Evolutionary conservation across 202 grass and related monocot species (phyloP), one percentile per base, ranked within the genome.

Genomic region (Sporobolus alterniflorus): DNA sequence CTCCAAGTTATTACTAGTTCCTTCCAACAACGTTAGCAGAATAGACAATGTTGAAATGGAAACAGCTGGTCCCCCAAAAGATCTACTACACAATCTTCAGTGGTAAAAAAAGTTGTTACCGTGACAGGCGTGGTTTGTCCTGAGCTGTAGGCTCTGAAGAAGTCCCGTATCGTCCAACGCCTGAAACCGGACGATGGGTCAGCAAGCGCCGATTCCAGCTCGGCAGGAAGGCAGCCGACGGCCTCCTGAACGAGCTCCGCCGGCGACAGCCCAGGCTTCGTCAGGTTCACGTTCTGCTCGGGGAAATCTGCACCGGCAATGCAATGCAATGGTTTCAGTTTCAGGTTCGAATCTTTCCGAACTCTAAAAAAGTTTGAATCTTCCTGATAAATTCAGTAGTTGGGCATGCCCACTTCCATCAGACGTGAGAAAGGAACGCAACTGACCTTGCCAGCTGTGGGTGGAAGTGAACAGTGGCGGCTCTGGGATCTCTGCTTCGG

Each of bases 401-500:
- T 12, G 3, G 24, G 2, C 62, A 8, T 40, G 59, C 52, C 51
- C 46, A 11, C 7, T 60, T 31, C 24, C 2, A 2, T 21, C 1
- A 14, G 26, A 47, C 28, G 31, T 40, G 42, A 62, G 40, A 46
- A 14, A 60, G 1, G 18, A 51, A 32, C 1, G 5, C 63, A 3
- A 15, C 31, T 0, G 4, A 97, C 95, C 96, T 90, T 83, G 76
- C 67, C 82, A 90, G 11, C 24, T 29, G 79, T 96, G 91, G 6
- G 80, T 17, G 1, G 83, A 63, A 9, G 87, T 90, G 91, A 98
- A 99, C 72, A 99, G 24, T 9, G 93, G 96, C 3, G 87, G 73
- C 80, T 99, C 96, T 50, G 88, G 91, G 63, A 96, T 92, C 10
- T 89, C 87, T 21, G 96, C 91, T 52, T 87, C 86, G 1, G 91